phyloP scores from a whole-genome alignment of 805 yeast species.

The Schizosaccharomyces octosporus region DNA sequence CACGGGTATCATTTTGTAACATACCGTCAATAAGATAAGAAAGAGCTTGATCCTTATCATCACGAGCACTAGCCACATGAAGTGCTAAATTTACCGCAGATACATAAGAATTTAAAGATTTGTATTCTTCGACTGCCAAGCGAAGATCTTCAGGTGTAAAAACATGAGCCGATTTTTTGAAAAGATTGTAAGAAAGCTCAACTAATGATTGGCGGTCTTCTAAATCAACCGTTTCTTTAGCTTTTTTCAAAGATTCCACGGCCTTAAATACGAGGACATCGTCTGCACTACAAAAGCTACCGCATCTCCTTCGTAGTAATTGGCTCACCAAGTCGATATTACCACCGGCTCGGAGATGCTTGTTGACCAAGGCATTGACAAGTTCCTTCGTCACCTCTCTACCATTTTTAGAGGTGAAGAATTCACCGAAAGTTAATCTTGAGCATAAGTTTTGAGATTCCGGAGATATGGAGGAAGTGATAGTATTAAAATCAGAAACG shows the following conservation, averaged over 20 bases:
- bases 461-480: conserved; percentile 40
- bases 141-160: conserved; percentile 55
- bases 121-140: conserved; percentile 57
- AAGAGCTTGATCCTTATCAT: conserved; percentile 31
- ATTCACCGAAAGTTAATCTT: conserved; percentile 42
- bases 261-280: conserved; percentile 89
- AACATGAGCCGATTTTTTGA: conserved; percentile 58
- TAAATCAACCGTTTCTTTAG: conserved; percentile 40
- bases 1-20: conserved; percentile 25
- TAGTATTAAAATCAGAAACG: conserved; percentile 18
- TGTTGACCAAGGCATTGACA: conserved; percentile 67
- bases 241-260: conserved; percentile 68
- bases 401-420: conserved; percentile 46
- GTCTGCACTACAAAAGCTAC: conserved; percentile 77
- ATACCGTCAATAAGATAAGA: conserved; percentile 31
- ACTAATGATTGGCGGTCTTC: conserved; percentile 54
- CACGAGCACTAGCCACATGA: conserved; percentile 47
- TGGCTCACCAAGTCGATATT: conserved; percentile 76
- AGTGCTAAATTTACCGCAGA: conserved; percentile 70
- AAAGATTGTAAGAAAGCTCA: conserved; percentile 45
- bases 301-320: conserved; percentile 75
- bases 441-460: conserved; percentile 47
- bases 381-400: conserved; percentile 58
- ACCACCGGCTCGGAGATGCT: conserved; percentile 72
- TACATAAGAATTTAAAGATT: conserved; percentile 50